phyloP scores from a whole-genome alignment of 257 asterid genomes.

The Solanum chiquidenum region DNA sequence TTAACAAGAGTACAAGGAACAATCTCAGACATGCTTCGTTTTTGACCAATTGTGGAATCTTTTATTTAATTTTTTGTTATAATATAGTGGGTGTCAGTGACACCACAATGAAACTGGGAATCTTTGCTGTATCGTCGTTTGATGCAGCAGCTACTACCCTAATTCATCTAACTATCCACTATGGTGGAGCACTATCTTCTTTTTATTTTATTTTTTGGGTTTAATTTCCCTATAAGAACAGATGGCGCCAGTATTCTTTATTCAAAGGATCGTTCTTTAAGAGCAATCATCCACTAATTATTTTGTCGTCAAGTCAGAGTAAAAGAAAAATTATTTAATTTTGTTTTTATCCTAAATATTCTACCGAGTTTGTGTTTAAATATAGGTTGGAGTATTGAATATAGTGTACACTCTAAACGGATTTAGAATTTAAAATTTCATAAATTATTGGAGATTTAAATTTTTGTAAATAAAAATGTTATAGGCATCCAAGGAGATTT shows the following conservation, averaged over 20 bases:
- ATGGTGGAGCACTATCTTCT: not conserved
- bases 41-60: not conserved
- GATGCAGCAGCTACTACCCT: not conserved
- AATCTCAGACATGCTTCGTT: constrained; percentile 5
- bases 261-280: not conserved
- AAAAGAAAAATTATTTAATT: not conserved
- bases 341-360: not conserved
- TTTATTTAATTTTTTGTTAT: not conserved
- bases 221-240: not conserved
- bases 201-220: not conserved
- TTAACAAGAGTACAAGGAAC: not conserved
- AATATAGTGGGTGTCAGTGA: not conserved
- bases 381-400: not conserved
- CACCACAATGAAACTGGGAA: not conserved
- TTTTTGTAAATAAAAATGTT: too few relatives aligned
- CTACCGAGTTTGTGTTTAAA: not conserved
- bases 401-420: too few relatives aligned
- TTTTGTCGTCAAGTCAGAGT: not conserved
- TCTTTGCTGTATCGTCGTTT: not conserved
- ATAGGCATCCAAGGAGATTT: too few relatives aligned
- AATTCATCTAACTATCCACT: not conserved
- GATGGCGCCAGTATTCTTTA: not conserved
- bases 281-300: not conserved
- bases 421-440: too few relatives aligned
- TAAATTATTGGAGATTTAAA: too few relatives aligned